Conservation (phyloP, 2,329 filamentous ascomycete genomes). For the Hypoxylon sp. region DNA sequence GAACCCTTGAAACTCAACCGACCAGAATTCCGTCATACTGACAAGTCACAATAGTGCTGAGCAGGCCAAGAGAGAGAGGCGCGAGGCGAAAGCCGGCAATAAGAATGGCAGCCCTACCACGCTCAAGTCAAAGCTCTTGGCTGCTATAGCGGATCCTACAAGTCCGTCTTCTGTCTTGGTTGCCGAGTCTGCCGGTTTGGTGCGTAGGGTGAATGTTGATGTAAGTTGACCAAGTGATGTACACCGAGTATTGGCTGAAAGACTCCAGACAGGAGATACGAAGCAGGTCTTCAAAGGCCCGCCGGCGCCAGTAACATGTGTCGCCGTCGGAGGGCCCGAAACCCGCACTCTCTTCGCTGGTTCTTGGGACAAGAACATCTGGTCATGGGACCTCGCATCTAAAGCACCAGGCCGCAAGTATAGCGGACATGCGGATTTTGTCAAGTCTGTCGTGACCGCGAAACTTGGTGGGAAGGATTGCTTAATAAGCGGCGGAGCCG, state of each 20-base stretch:
- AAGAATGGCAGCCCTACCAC: conserved; percentile 81
- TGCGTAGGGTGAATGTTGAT: conserved; percentile 77
- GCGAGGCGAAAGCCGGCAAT: conserved; percentile 76
- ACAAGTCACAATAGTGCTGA: conserved; percentile 56
- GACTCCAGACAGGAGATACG: conserved; percentile 51
- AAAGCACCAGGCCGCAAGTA: conserved; percentile 65
- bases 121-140: conserved; percentile 86
- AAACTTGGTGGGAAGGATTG: conserved; percentile 67
- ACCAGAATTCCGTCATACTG: conserved; percentile 44
- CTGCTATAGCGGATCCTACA: conserved; percentile 71
- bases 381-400: conserved; percentile 78
- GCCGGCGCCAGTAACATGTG: conserved; percentile 78
- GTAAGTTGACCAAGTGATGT: conserved; percentile 56
- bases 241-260: conserved; percentile 13
- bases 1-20: neutral
- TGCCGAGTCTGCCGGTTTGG: conserved; percentile 85
- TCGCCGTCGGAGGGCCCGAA: conserved; percentile 69
- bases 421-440: conserved; percentile 86
- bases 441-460: conserved; percentile 77
- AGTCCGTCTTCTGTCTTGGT: conserved; percentile 71
- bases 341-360: conserved; percentile 78
- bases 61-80: conserved; percentile 61
- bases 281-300: conserved; percentile 73
- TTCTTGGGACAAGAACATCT: conserved; percentile 93
- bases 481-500: conserved; percentile 78